phyloP scores from a whole-genome alignment of 805 yeast species.

The Schwanniomyces pseudopolymorphus region DNA sequence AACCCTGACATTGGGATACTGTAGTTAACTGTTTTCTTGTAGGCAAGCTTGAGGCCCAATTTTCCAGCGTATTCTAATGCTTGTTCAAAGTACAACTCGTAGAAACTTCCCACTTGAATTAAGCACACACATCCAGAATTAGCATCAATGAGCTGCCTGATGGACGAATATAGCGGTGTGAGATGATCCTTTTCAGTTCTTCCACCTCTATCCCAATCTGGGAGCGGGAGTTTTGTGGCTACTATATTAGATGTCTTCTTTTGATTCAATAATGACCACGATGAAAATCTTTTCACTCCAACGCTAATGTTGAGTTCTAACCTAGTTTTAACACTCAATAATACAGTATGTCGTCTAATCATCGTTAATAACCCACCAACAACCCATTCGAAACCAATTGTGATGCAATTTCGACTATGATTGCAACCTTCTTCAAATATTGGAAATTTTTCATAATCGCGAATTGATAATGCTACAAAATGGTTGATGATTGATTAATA shows the following conservation, averaged over 20 bases:
- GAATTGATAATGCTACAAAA: too few relatives aligned
- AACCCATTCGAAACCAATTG: background rate
- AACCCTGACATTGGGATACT: conserved; percentile 86
- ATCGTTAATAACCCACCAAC: background rate
- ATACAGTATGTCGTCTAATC: background rate
- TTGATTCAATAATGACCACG: background rate
- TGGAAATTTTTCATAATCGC: background rate
- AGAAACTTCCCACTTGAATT: conserved; percentile 85
- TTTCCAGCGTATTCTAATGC: conserved; percentile 72
- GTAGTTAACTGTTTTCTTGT: conserved; percentile 42
- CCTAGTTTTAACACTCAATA: background rate
- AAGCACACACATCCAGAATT: conserved; percentile 41
- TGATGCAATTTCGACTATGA: background rate
- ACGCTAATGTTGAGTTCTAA: background rate
- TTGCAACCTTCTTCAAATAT: background rate
- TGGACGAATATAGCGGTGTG: conserved; percentile 36
- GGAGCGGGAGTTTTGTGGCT: background rate
- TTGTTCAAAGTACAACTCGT: conserved; percentile 85
- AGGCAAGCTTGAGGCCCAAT: conserved; percentile 71
- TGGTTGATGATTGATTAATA: background rate
- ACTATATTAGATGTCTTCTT: background rate
- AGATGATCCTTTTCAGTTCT: conserved; percentile 26
- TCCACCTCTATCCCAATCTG: conserved; percentile 43
- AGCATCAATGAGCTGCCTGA: conserved; percentile 28
- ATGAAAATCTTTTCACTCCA: background rate